Base-by-base conservation (phyloP, 1,284 basidiomycete species). In the Cutaneotrichosporon daszewskae region DNA sequence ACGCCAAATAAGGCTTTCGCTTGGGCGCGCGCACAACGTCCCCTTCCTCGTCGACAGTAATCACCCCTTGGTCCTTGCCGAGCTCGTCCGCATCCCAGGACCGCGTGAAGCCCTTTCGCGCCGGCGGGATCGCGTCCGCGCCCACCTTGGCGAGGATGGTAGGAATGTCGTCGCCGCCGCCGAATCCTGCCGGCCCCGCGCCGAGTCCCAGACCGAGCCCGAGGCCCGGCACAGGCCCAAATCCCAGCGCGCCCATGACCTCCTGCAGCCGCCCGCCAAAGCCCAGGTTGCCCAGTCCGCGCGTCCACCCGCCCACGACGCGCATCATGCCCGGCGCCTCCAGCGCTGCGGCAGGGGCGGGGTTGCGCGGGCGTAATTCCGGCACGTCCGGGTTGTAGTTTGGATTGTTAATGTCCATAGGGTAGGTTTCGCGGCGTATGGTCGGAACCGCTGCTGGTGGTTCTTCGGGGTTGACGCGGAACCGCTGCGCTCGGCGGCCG, bases 1-100 rank as follows among this genome's bases (percentile, higher is more conserved):
- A 72, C 1, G 59, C 53, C 18, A 72, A 53, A 37, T 53, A 57
- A 4, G 59, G 51, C 35, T 51, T 49, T 24, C 27, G 40, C 10
- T 36, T 44, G 17, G 34, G 45, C 27, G 32, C 24, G 24, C 37
- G 38, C 17, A 62, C 43, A 26, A 60, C 53, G 8, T 40, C 34
- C 10, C 61, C 64, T 1, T 50, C 40, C 35, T 59, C 59, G 40
- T 66, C 59, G 23, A 66, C 37, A 20, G 37, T 36, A 19, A 54
- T 45, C 27, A 28, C 29, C 40, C 37, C 35, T 11, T 34, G 34
- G 6, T 46, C 37, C 12, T 29, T 38, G 17, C 32, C 40, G 12
- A 53, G 17, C 13, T 43, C 46, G 12, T 60, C 60, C 14, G 52
- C 28, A 23, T 64, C 61, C 49, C 60, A 65, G 12, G 52, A 54